Conservation (phyloP, 768 basidiomycete species). For the Gyrodon lividus region DNA sequence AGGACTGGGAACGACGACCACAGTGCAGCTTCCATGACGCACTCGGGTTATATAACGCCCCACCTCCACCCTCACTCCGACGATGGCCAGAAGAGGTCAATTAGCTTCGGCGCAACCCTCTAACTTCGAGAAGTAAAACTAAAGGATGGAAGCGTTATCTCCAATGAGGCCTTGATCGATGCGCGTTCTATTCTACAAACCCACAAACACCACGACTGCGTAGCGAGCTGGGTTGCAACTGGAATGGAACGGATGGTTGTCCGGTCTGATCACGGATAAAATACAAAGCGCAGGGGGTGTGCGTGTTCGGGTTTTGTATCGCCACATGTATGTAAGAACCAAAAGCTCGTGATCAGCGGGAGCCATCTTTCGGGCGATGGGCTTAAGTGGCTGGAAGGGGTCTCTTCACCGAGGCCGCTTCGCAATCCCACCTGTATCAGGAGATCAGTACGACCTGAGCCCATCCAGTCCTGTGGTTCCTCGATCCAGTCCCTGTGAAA, state of each 20-base stretch:
- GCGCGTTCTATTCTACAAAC: neutral
- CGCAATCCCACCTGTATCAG: neutral
- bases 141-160: constrained; percentile 18
- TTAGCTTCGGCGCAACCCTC: constrained; percentile 13
- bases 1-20: neutral
- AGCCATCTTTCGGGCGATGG: no score
- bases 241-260: neutral
- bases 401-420: neutral
- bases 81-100: constrained; percentile 11
- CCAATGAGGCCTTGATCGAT: constrained; percentile 7
- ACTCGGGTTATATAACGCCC: constrained; percentile 21
- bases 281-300: neutral
- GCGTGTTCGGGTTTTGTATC: neutral
- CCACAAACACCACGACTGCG: neutral
- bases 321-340: no score
- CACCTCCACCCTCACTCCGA: constrained; percentile 22
- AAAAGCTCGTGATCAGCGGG: no score
- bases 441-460: neutral
- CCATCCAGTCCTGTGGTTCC: neutral
- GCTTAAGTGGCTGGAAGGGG: no score
- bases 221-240: neutral
- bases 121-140: constrained; percentile 12
- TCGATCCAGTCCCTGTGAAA: neutral
- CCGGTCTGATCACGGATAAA: neutral
- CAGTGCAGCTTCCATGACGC: constrained; percentile 4